phyloP scores from a whole-genome alignment of 345 rosid species.

The Ceriops zippeliana region DNA sequence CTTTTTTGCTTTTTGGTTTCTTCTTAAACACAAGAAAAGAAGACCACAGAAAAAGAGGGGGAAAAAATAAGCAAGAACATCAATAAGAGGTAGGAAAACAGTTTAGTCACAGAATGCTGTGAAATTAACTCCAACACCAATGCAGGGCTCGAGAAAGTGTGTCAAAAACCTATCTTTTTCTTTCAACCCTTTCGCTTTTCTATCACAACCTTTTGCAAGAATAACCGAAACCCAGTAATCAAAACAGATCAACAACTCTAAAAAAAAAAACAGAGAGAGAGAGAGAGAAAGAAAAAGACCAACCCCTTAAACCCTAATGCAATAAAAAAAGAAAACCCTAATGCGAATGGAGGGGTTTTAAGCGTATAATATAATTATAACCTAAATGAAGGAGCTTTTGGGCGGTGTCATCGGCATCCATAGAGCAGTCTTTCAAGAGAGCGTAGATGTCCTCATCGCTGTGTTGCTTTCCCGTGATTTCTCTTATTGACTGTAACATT shows the following conservation, averaged over 20 bases:
- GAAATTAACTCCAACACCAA: not conserved
- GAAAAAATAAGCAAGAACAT: no score
- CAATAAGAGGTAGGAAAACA: no score
- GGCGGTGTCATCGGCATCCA: conserved; percentile 32
- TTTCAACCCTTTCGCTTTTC: not conserved
- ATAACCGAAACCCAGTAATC: no score
- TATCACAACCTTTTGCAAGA: not conserved
- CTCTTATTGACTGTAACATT: conserved; percentile 20
- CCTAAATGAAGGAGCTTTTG: conserved; percentile 30
- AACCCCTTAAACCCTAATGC: no score
- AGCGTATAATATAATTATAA: conserved; percentile 2
- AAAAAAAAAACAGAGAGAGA: not conserved
- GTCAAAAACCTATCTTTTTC: no score
- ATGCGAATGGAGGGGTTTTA: no score
- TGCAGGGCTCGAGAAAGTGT: not conserved
- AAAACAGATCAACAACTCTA: conserved; percentile 9
- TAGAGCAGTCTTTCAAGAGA: conserved; percentile 23
- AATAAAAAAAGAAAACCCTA: no score
- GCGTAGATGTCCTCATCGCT: conserved; percentile 31
- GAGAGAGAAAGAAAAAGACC: no score
- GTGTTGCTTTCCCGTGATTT: conserved; percentile 32
- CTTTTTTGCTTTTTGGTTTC: no score
- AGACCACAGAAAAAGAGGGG: no score
- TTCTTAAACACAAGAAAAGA: no score
- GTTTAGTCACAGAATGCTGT: not conserved